A percentile compares a stretch with the other conserved stretches of the same genome.
Evolutionary conservation across 192 early-diverging fungal species (phyloP).

Genomic region (Chytriomyces sp.): DNA sequence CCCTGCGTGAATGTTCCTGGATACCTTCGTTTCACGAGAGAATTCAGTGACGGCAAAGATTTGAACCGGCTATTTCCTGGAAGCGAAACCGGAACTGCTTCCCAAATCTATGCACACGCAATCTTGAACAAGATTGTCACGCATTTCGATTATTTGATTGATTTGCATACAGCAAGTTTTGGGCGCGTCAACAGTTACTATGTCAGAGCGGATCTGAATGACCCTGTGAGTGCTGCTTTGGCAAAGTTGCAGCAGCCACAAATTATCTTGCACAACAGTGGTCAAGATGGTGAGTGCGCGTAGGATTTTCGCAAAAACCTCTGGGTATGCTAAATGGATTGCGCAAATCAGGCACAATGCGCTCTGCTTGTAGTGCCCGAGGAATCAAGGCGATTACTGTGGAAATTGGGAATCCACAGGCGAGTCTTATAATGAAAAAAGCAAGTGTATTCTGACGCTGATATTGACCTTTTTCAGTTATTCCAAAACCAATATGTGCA

Average conservation of each 20-base stretch:
- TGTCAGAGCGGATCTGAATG: constrained; percentile 85
- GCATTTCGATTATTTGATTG: constrained; percentile 84
- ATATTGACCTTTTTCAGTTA: constrained; percentile 13
- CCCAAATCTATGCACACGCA: constrained; percentile 82
- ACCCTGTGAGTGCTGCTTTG: constrained; percentile 70
- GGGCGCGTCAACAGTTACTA: constrained; percentile 88
- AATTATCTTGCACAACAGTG: constrained; percentile 64
- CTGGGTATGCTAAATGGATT: neutral
- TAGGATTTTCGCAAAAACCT: neutral
- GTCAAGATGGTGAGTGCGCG: constrained; percentile 63
- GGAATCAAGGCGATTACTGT: constrained; percentile 88
- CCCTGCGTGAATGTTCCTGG: constrained; percentile 89
- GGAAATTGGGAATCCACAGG: constrained; percentile 87
- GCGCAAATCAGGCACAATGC: constrained; percentile 70
- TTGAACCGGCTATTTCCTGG: constrained; percentile 89
- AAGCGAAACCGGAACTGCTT: constrained; percentile 64
- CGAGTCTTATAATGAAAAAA: neutral
- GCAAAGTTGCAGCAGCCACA: constrained; percentile 87
- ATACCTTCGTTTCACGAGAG: constrained; percentile 76
- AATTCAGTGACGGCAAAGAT: constrained; percentile 86
- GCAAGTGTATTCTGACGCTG: no score
- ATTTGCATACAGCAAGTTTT: constrained; percentile 86
- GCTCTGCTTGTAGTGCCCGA: constrained; percentile 75
- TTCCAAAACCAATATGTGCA: constrained; percentile 87
- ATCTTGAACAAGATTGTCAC: constrained; percentile 79